phyloP scores from a whole-genome alignment of 2,329 filamentous ascomycete genomes.

The Dothistroma septosporum region DNA sequence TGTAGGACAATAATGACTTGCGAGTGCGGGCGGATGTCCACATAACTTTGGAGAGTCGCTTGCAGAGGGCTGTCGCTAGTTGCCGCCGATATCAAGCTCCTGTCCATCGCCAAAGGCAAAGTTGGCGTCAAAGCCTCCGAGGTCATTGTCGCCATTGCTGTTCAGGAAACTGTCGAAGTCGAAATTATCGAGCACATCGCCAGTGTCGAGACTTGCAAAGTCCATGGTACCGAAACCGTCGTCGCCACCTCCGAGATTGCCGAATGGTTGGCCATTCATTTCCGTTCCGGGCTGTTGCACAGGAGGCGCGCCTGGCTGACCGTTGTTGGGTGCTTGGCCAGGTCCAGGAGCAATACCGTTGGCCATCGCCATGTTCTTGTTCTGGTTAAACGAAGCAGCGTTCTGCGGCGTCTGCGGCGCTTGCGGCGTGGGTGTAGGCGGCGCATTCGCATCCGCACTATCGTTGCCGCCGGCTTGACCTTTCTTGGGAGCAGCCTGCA shows the following conservation, averaged over 20 bases:
- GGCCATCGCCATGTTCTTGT: conserved; percentile 35
- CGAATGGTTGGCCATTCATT: conserved; percentile 40
- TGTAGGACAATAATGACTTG: background rate
- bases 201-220: conserved; percentile 46
- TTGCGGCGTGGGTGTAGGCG: conserved; percentile 47
- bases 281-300: conserved; percentile 24
- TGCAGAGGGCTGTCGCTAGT: background rate
- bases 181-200: conserved; percentile 65
- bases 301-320: conserved; percentile 14
- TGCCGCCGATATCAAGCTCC: conserved; percentile 4
- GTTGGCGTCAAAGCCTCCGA: conserved; percentile 37
- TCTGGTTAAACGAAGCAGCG: conserved; percentile 37
- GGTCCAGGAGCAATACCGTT: conserved; percentile 34
- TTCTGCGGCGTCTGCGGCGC: conserved; percentile 46
- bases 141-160: conserved; percentile 46
- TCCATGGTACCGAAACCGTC: conserved; percentile 40
- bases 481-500: conserved; percentile 35
- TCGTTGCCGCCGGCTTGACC: conserved; percentile 42
- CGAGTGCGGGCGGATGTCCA: background rate
- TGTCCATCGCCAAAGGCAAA: conserved; percentile 34
- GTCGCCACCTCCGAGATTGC: conserved; percentile 32
- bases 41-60: background rate
- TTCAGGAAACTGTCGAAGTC: conserved; percentile 66
- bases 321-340: conserved; percentile 28
- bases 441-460: conserved; percentile 37